phyloP scores from a whole-genome alignment of 805 yeast genomes.

The Yueomyces sp. region DNA sequence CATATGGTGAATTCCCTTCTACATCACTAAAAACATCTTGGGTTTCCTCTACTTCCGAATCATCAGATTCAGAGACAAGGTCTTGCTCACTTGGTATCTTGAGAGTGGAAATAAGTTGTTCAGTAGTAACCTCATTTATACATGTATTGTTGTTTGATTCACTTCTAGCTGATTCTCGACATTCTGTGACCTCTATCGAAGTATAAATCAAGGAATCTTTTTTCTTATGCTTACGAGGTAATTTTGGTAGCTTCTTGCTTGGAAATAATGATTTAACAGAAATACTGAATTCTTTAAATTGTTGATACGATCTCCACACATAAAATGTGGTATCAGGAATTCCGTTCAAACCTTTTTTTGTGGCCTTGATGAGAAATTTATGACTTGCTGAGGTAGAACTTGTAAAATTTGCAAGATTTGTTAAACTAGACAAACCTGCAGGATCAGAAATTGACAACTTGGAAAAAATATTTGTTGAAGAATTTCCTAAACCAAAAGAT shows the following conservation, averaged over 20 bases:
- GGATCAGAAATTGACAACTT: conserved; percentile 13
- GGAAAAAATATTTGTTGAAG: conserved; percentile 14
- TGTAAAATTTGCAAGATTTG: conserved; percentile 1
- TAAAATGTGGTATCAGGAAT: conserved; percentile 26
- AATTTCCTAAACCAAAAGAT: conserved; percentile 5
- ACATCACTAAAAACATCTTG: too few species aligned
- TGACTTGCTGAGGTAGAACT: conserved; percentile 17
- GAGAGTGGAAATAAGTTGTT: too few species aligned
- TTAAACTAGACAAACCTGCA: conserved; percentile 1
- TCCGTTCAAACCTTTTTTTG: conserved; percentile 4
- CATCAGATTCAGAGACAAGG: too few species aligned
- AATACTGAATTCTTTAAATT: conserved; percentile 47
- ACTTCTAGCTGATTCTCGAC: too few species aligned
- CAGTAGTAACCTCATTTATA: too few species aligned
- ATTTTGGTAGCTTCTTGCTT: conserved; percentile 45
- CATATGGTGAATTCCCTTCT: conserved; percentile 38
- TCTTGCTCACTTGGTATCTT: too few species aligned
- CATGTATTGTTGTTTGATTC: too few species aligned
- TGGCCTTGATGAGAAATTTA: conserved; percentile 7
- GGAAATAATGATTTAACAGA: conserved; percentile 46
- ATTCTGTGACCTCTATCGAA: too few species aligned
- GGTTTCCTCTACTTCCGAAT: too few species aligned
- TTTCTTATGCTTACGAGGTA: conserved; percentile 42
- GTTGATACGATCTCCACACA: conserved; percentile 51
- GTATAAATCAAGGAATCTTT: not conserved